These are phyloP conservation scores for apple (Malus domestica) DNA, from an alignment of 306 rosid species.

Conservation along the genomic window ASM211411v1 NC_041801.1:15972001-15972500, in stretches of 20 bases:
- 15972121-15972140: constrained; percentile 23
- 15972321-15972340: constrained; percentile 28
- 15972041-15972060: constrained; percentile 5
- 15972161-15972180: constrained; percentile 16
- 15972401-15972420: constrained; percentile 27
- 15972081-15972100: constrained; percentile 21
- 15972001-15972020: too few species aligned
- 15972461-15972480: constrained; percentile 23
- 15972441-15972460: constrained; percentile 28
- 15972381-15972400: not conserved
- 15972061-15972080: constrained; percentile 38
- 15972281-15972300: constrained; percentile 27
- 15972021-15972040: too few species aligned
- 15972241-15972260: constrained; percentile 24
- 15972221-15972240: constrained; percentile 33
- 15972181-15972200: constrained; percentile 3
- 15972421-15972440: constrained; percentile 25
- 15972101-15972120: constrained; percentile 3
- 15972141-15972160: constrained; percentile 24
- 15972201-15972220: constrained; percentile 17
- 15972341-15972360: constrained; percentile 23
- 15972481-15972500: constrained; percentile 31
- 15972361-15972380: not conserved
- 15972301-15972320: constrained; percentile 41
- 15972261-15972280: constrained; percentile 30